A percentile compares a stretch with the other conserved stretches of the same genome.
Conservation (phyloP, 345 rosid species). For the Rhodomyrtus tomentosa region DNA sequence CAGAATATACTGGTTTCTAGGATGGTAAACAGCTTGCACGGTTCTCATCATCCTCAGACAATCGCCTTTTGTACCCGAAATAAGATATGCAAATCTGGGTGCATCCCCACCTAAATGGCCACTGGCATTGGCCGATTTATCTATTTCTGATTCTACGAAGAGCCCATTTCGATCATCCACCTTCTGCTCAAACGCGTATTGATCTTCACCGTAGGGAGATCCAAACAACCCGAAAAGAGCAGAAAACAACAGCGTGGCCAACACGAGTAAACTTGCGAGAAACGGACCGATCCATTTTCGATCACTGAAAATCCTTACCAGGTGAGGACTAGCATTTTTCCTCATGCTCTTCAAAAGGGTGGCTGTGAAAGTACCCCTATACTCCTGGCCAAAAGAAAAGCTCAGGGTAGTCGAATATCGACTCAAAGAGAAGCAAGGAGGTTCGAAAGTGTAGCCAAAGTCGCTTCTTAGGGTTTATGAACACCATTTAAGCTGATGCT, state of each 20-base stretch:
- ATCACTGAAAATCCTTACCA: constrained; percentile 53
- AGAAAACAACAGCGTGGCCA: constrained; percentile 38
- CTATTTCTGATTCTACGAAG: constrained; percentile 56
- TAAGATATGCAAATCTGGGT: constrained; percentile 74
- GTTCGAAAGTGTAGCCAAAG: constrained; percentile 13
- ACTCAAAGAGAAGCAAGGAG: constrained; percentile 13
- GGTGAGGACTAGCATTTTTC: constrained; percentile 39
- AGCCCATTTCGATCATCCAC: constrained; percentile 37
- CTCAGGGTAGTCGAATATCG: neutral
- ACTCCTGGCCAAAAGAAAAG: neutral
- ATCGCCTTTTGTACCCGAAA: constrained; percentile 86
- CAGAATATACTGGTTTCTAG: constrained; percentile 74
- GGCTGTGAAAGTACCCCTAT: neutral
- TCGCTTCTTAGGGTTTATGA: constrained; percentile 6
- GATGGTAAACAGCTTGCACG: constrained; percentile 73
- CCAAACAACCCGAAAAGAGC: constrained; percentile 25
- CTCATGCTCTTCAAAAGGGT: constrained; percentile 26
- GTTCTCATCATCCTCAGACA: constrained; percentile 81
- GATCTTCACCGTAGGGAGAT: constrained; percentile 33
- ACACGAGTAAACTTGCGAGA: constrained; percentile 54
- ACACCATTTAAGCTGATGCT: constrained; percentile 10
- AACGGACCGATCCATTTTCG: constrained; percentile 71
- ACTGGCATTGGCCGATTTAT: constrained; percentile 15
- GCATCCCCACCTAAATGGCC: constrained; percentile 17
- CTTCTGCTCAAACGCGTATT: constrained; percentile 19